These are phyloP conservation scores for Gracilaria gracilis DNA, from an alignment of 23 red algal species.

Conservation along the genomic window DNA sequence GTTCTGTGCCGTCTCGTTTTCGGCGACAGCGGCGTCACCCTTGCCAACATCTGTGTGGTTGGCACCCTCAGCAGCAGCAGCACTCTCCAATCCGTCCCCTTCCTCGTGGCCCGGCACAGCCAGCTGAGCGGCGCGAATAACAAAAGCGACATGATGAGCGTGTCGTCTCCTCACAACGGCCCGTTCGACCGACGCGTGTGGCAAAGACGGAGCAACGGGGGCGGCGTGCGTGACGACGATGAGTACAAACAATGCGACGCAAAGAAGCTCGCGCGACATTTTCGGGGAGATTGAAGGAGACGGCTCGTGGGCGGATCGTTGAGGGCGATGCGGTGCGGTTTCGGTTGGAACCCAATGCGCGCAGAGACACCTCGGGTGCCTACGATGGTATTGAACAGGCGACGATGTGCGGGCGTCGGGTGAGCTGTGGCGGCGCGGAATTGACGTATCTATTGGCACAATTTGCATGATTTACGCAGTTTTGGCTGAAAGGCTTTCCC, in stretches of 20 bases:
- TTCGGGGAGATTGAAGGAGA: not conserved
- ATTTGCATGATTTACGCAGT: not conserved
- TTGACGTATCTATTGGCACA: not conserved
- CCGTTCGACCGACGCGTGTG: not conserved
- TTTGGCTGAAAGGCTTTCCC: not conserved
- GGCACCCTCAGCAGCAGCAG: too few relatives aligned
- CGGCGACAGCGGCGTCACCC: not conserved
- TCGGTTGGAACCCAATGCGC: not conserved
- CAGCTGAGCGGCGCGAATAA: not conserved
- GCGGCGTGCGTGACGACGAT: not conserved
- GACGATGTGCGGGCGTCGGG: too few relatives aligned
- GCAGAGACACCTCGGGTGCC: not conserved
- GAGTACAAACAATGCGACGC: not conserved
- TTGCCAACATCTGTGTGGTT: not conserved
- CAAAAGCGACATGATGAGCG: constrained; percentile 12
- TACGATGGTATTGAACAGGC: not conserved
- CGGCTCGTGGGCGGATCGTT: not conserved
- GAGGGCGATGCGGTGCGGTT: not conserved
- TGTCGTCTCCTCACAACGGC: not conserved
- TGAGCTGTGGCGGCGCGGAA: too few relatives aligned
- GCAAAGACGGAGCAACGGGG: not conserved
- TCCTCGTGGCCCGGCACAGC: not conserved
- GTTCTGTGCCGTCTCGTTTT: not conserved
- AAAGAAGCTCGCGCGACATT: not conserved
- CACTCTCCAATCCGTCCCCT: not conserved